phyloP scores from a whole-genome alignment of 257 asterid genomes.

The Buddleja alternifolia region DNA sequence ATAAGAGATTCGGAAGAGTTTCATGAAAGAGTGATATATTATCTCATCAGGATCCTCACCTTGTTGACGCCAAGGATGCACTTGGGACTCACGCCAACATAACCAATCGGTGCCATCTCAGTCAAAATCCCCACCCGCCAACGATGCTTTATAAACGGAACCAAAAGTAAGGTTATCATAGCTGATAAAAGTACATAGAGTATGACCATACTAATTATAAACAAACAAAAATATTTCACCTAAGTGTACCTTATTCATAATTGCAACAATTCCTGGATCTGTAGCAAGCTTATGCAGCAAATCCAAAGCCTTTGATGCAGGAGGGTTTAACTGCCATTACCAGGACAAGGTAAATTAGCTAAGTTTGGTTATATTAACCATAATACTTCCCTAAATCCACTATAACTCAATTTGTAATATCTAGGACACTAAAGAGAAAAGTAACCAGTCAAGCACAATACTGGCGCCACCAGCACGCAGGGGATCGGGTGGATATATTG shows the following conservation, averaged over 20 bases:
- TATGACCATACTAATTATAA: constrained; percentile 21
- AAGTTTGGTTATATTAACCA: constrained; percentile 5
- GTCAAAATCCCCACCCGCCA: constrained; percentile 94
- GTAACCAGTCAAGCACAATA: neutral
- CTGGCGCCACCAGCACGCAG: neutral
- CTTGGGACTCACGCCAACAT: constrained; percentile 86
- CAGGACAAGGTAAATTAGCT: constrained; percentile 24
- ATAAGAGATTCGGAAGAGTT: neutral
- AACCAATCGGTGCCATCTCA: constrained; percentile 97
- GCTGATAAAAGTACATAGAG: constrained; percentile 13
- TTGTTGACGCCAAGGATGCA: constrained; percentile 93
- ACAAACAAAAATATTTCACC: constrained; percentile 11
- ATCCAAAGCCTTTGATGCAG: constrained; percentile 76
- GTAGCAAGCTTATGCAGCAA: constrained; percentile 95
- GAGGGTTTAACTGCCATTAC: constrained; percentile 74
- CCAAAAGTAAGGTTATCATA: constrained; percentile 32
- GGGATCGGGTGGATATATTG: neutral
- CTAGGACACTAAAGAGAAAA: neutral
- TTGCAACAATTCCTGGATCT: constrained; percentile 92
- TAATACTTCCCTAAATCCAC: neutral
- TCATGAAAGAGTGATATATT: neutral
- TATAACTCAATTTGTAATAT: neutral
- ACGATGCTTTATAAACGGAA: constrained; percentile 67
- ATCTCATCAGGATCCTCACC: constrained; percentile 47
- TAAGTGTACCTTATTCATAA: constrained; percentile 84